Evolutionary conservation across 345 rosid genomes (phyloP).

Genomic region (Lagerstroemia speciosa): DNA sequence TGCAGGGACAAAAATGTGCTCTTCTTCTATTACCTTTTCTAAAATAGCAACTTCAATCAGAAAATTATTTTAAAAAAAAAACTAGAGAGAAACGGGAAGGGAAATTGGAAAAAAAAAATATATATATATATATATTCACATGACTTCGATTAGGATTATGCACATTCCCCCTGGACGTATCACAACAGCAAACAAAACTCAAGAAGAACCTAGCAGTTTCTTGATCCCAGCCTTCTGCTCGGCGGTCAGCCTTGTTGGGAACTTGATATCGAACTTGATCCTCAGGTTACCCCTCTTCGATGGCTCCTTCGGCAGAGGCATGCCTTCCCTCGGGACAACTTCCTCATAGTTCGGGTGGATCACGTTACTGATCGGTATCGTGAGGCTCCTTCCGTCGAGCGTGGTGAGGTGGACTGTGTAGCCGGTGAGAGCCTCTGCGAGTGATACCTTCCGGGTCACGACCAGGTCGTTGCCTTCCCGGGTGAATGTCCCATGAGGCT

Average conservation of each 20-base stretch:
- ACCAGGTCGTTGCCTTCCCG: constrained; percentile 81
- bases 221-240: constrained; percentile 79
- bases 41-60: too few relatives aligned
- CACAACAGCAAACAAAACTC: background rate
- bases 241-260: too few relatives aligned
- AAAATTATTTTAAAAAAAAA: too few relatives aligned
- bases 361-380: constrained; percentile 46
- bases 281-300: constrained; percentile 63
- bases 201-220: constrained; percentile 53
- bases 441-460: constrained; percentile 46
- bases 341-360: constrained; percentile 68
- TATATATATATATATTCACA: background rate
- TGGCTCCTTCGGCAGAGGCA: constrained; percentile 74
- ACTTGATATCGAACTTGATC: too few relatives aligned
- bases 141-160: background rate
- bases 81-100: too few relatives aligned
- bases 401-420: constrained; percentile 42
- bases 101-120: too few relatives aligned
- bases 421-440: constrained; percentile 65
- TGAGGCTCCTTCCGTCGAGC: constrained; percentile 58
- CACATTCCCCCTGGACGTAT: background rate
- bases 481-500: constrained; percentile 61
- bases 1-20: too few relatives aligned
- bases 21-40: too few relatives aligned
- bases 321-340: constrained; percentile 82